Percentiles rank a stretch among this genome's conserved stretches.
These are phyloP conservation scores for Blepharisma stoltei DNA, from an alignment of 73 alveolate species.

Conservation along the genomic window DNA sequence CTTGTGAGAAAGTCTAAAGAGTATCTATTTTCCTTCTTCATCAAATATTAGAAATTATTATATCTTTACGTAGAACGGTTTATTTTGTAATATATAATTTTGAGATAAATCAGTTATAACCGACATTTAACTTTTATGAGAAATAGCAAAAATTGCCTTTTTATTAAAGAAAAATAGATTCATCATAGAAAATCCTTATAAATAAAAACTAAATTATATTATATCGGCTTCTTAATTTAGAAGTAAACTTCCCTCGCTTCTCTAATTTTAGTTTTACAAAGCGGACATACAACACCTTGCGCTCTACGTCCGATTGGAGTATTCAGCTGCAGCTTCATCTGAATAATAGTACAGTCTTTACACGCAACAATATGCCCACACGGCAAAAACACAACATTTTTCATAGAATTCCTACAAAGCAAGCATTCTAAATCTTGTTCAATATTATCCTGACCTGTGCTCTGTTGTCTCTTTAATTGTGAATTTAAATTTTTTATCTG, in stretches of 20 bases:
- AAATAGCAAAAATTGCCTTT: too few relatives aligned
- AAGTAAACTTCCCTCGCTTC: slow-evolving; percentile 13
- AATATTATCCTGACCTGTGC: background rate
- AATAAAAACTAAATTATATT: too few relatives aligned
- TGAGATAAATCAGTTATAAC: too few relatives aligned
- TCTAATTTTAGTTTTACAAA: slow-evolving; percentile 1
- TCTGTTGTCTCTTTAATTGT: background rate
- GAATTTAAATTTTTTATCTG: background rate
- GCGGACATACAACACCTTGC: background rate
- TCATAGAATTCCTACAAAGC: slow-evolving; percentile 24
- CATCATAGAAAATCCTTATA: too few relatives aligned
- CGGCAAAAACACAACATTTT: slow-evolving; percentile 9
- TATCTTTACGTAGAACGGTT: too few relatives aligned
- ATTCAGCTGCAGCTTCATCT: background rate
- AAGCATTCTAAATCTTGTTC: background rate
- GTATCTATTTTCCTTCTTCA: too few relatives aligned
- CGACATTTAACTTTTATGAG: too few relatives aligned
- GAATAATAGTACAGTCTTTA: background rate
- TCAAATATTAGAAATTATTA: too few relatives aligned
- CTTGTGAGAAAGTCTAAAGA: too few relatives aligned
- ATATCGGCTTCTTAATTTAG: background rate
- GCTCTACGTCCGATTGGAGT: background rate
- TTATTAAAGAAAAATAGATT: too few relatives aligned
- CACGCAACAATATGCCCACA: slow-evolving; percentile 28
- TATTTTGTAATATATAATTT: too few relatives aligned